Percentiles rank a stretch among this genome's conserved stretches.
Evolutionary conservation across 768 basidiomycete species (phyloP).

Genomic region (Rickenella mellea): DNA sequence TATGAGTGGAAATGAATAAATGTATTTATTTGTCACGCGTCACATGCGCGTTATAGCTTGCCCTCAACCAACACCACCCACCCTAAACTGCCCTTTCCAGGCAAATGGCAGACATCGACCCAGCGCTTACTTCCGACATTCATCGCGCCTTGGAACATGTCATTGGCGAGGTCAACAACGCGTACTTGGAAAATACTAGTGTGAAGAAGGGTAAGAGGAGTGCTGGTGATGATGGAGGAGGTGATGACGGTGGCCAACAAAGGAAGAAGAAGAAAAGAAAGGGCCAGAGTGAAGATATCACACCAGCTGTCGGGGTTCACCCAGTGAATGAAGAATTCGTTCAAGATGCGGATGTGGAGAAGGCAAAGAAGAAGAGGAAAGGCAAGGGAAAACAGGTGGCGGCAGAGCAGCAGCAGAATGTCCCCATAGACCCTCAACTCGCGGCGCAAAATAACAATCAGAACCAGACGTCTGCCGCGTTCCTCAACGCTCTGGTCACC

Average conservation of each 20-base stretch:
- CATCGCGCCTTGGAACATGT: slow-evolving; percentile 43
- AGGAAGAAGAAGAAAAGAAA: slow-evolving; percentile 12
- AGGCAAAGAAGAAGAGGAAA: slow-evolving; percentile 6
- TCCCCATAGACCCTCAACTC: slow-evolving; percentile 13
- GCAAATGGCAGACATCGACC: no score
- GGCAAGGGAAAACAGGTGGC: slow-evolving; percentile 26
- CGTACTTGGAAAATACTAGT: no score
- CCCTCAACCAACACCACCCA: no score
- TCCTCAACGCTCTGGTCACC: slow-evolving; percentile 57
- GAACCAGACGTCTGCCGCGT: slow-evolving; percentile 43
- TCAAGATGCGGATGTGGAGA: neutral
- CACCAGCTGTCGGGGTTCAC: neutral
- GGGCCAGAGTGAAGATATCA: neutral
- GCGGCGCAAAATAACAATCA: slow-evolving; percentile 20
- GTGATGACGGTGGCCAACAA: slow-evolving; percentile 1
- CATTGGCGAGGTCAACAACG: slow-evolving; percentile 34
- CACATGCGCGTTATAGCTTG: no score
- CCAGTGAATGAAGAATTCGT: neutral
- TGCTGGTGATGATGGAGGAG: no score
- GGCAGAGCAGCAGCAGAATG: slow-evolving; percentile 13
- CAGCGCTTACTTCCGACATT: slow-evolving; percentile 36
- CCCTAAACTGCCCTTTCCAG: no score
- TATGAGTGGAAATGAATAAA: neutral
- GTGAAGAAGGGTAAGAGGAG: no score
- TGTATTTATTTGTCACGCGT: no score